Conservation (phyloP, 139 green algal species). For the Diplosphaera chodatii region DNA sequence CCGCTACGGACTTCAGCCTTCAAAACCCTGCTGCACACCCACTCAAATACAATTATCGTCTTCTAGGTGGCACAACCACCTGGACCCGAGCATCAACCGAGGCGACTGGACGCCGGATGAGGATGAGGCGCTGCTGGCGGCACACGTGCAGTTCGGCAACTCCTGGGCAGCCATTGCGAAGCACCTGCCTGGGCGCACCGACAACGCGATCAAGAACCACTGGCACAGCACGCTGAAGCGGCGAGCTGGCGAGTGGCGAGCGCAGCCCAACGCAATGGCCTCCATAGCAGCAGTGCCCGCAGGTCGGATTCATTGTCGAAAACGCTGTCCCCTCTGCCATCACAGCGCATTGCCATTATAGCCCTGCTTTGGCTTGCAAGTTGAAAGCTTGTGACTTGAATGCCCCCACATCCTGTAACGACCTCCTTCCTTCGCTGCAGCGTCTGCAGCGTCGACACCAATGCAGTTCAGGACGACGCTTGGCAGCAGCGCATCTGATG, state of each 20-base stretch:
- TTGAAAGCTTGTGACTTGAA: neutral
- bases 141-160: conserved; percentile 45
- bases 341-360: too few relatives aligned
- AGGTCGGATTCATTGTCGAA: neutral
- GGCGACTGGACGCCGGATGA: conserved; percentile 40
- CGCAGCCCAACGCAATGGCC: too few relatives aligned
- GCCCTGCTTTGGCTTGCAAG: too few relatives aligned
- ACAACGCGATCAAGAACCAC: conserved; percentile 87
- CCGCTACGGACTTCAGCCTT: too few relatives aligned
- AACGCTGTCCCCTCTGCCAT: too few relatives aligned
- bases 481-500: too few relatives aligned
- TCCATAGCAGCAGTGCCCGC: neutral
- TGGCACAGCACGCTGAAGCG: conserved; percentile 65
- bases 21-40: too few relatives aligned
- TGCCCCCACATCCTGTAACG: neutral
- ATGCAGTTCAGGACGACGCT: neutral
- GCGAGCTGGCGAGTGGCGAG: neutral
- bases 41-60: neutral
- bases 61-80: conserved; percentile 79
- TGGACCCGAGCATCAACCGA: conserved; percentile 53
- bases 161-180: conserved; percentile 71
- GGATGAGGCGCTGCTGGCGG: conserved; percentile 33
- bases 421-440: neutral
- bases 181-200: conserved; percentile 60
- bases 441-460: neutral